These are phyloP conservation scores for Fusarium equiseti DNA, from an alignment of 2,329 filamentous ascomycete genomes.

Conservation along the genomic window DNA sequence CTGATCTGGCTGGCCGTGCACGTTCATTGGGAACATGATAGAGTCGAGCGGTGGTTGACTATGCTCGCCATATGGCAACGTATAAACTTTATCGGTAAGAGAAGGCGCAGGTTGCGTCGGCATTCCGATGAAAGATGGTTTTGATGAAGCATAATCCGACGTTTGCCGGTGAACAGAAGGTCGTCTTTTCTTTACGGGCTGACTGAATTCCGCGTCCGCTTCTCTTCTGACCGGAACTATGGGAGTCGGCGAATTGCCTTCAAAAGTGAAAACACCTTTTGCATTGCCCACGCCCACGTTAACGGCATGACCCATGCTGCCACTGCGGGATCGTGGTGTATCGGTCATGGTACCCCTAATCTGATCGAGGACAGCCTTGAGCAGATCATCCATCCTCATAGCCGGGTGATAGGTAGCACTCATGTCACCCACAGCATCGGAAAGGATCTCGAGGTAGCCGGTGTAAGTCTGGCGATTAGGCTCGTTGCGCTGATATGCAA, in stretches of 20 bases:
- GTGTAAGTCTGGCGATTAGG: conserved; percentile 56
- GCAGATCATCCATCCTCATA: conserved; percentile 64
- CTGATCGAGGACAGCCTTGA: conserved; percentile 65
- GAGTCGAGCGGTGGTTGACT: conserved; percentile 43
- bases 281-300: conserved; percentile 4
- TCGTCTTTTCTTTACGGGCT: conserved; percentile 50
- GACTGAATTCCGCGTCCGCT: conserved; percentile 44
- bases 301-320: conserved; percentile 25
- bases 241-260: conserved; percentile 38
- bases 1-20: conserved; percentile 38
- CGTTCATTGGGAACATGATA: conserved; percentile 47
- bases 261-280: conserved; percentile 25
- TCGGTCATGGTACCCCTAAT: conserved; percentile 53
- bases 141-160: conserved; percentile 49
- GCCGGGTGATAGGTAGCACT: conserved; percentile 65
- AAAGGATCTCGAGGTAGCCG: conserved; percentile 65
- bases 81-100: conserved; percentile 33
- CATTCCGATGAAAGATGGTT: conserved; percentile 46
- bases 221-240: conserved; percentile 51
- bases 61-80: conserved; percentile 28
- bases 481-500: conserved; percentile 54
- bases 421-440: conserved; percentile 65
- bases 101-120: conserved; percentile 38
- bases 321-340: conserved; percentile 35
- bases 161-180: conserved; percentile 46